These are phyloP conservation scores for Podospora tetraspora DNA, from an alignment of 495 filamentous ascomycete genomes.

Conservation along the genomic window DNA sequence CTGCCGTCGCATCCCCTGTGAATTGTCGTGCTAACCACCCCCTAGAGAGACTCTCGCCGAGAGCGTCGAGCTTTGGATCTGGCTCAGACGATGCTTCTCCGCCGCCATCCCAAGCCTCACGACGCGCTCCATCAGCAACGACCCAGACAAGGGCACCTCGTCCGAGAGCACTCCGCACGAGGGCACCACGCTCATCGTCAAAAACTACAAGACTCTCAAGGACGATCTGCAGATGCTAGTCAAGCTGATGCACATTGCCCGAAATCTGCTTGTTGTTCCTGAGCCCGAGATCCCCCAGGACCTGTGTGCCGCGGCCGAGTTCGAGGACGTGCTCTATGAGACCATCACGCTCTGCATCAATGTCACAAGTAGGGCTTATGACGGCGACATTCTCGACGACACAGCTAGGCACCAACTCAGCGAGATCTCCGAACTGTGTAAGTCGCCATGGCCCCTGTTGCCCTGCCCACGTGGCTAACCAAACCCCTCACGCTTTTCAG, in stretches of 20 bases:
- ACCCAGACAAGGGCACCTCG: constrained; percentile 44
- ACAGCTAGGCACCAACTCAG: constrained; percentile 41
- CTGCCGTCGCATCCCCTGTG: background rate
- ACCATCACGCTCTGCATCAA: constrained; percentile 78
- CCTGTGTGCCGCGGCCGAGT: constrained; percentile 68
- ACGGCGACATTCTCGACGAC: constrained; percentile 77
- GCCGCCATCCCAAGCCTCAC: constrained; percentile 35
- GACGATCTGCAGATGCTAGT: constrained; percentile 80
- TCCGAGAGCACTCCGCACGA: constrained; percentile 41
- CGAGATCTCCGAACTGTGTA: constrained; percentile 53
- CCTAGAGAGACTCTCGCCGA: constrained; percentile 50
- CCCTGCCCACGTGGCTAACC: constrained; percentile 14
- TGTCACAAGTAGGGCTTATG: constrained; percentile 84
- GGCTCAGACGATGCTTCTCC: constrained; percentile 44
- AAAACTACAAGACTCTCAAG: constrained; percentile 66
- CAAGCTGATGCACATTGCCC: constrained; percentile 75
- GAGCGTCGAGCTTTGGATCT: constrained; percentile 65
- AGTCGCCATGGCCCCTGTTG: constrained; percentile 15
- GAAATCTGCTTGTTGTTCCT: constrained; percentile 78
- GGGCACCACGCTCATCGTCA: constrained; percentile 69
- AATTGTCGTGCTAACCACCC: constrained; percentile 11
- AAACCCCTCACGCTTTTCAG: constrained; percentile 31
- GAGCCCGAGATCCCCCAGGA: constrained; percentile 72
- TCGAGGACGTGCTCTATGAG: constrained; percentile 79
- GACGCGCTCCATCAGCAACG: constrained; percentile 34